These are phyloP conservation scores for Phoma sp. DNA, from an alignment of 2,329 filamentous ascomycete genomes.

Conservation along the genomic window DNA sequence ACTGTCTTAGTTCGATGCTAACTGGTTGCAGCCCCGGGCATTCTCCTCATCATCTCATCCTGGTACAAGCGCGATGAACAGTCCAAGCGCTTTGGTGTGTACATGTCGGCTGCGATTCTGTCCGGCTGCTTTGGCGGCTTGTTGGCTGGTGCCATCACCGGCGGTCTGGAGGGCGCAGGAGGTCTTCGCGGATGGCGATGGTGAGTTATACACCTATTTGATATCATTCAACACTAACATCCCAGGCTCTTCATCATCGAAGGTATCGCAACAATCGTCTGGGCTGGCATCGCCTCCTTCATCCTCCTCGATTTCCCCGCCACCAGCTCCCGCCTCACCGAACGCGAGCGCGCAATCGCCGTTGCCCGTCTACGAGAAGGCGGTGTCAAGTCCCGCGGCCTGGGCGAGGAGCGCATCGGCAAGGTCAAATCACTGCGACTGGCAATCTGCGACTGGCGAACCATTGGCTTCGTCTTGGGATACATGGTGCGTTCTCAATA, in stretches of 20 bases:
- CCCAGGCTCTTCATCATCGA: slow-evolving; percentile 16
- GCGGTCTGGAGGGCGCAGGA: slow-evolving; percentile 54
- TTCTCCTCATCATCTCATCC: slow-evolving; percentile 62
- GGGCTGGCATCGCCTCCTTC: slow-evolving; percentile 54
- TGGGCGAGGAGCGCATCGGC: slow-evolving; percentile 42
- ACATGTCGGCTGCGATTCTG: slow-evolving; percentile 65
- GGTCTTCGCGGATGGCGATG: slow-evolving; percentile 61
- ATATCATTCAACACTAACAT: not conserved
- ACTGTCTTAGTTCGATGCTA: too few relatives aligned
- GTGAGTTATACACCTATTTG: slow-evolving; percentile 36
- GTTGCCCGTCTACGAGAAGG: slow-evolving; percentile 56
- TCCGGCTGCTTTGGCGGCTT: slow-evolving; percentile 63
- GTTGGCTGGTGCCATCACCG: slow-evolving; percentile 58
- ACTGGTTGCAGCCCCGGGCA: slow-evolving; percentile 55
- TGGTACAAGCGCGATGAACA: slow-evolving; percentile 68
- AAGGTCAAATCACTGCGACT: slow-evolving; percentile 50
- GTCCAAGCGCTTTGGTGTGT: slow-evolving; percentile 64
- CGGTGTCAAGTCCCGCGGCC: slow-evolving; percentile 46
- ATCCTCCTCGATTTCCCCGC: slow-evolving; percentile 60
- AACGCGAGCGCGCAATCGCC: slow-evolving; percentile 53
- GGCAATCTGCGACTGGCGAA: slow-evolving; percentile 56
- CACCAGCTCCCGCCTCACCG: slow-evolving; percentile 53
- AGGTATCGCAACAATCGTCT: slow-evolving; percentile 52
- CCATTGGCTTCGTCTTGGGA: slow-evolving; percentile 58
- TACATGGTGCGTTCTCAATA: slow-evolving; percentile 53